phyloP scores from a whole-genome alignment of 2,329 filamentous ascomycete species.

The Alternaria brassicae region DNA sequence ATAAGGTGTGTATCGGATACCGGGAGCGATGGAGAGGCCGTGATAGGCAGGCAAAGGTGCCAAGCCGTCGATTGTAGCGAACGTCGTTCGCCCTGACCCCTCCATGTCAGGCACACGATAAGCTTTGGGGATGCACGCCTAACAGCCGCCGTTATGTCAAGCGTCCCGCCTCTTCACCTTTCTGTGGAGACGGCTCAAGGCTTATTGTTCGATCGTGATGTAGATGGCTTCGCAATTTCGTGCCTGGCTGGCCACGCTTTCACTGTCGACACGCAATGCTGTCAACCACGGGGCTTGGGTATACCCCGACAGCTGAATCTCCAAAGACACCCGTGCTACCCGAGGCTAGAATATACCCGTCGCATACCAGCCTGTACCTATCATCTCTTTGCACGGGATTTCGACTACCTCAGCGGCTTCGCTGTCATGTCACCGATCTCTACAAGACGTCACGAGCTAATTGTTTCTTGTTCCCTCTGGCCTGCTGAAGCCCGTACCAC shows the following conservation, averaged over 20 bases:
- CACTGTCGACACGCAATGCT: neutral
- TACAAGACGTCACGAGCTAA: neutral
- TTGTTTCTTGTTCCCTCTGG: neutral
- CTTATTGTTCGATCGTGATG: neutral
- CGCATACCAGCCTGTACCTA: neutral
- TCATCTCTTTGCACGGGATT: neutral
- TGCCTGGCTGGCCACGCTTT: neutral
- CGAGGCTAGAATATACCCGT: neutral
- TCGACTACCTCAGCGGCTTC: neutral
- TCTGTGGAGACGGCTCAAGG: neutral
- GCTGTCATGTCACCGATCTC: neutral
- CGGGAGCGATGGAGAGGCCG: neutral
- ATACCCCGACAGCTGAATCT: neutral
- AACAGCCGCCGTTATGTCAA: neutral
- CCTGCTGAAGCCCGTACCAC: neutral
- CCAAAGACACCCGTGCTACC: neutral
- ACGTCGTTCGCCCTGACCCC: constrained; percentile 16
- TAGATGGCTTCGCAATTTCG: neutral
- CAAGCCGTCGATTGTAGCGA: constrained; percentile 20
- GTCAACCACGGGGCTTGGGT: neutral
- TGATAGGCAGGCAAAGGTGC: constrained; percentile 1
- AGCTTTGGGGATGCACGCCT: constrained; percentile 1
- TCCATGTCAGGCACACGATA: neutral
- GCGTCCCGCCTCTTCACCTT: neutral
- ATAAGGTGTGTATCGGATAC: constrained; percentile 4